These are phyloP conservation scores for Trametes sp. DNA, from an alignment of 1,284 basidiomycete species.

Conservation along the genomic window DNA sequence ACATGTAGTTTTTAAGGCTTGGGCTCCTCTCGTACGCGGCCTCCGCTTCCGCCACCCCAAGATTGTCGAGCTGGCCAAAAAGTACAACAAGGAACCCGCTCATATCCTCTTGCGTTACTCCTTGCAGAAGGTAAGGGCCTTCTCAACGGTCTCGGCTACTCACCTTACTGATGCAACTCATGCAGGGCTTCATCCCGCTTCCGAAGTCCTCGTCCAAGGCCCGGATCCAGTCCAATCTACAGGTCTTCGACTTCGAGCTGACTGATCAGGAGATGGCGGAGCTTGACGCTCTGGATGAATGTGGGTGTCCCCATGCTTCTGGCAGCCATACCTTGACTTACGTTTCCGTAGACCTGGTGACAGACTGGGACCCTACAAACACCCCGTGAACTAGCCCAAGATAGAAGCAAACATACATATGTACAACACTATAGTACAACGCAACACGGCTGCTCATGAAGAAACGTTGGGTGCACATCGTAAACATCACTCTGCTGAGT, in stretches of 20 bases:
- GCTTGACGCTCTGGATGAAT: constrained; percentile 65
- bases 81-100: constrained; percentile 67
- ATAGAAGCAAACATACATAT: neutral
- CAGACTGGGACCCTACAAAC: constrained; percentile 61
- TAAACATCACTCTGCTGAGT: too few relatives aligned
- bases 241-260: constrained; percentile 68
- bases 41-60: constrained; percentile 58
- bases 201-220: constrained; percentile 65
- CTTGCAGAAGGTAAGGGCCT: constrained; percentile 84
- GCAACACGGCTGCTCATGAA: too few relatives aligned
- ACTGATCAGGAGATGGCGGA: constrained; percentile 54
- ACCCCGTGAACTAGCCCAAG: constrained; percentile 35
- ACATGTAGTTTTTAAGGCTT: too few relatives aligned
- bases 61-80: constrained; percentile 50
- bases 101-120: constrained; percentile 81
- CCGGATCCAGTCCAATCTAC: constrained; percentile 63
- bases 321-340: too few relatives aligned
- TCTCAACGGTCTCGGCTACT: too few relatives aligned
- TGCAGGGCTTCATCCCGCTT: constrained; percentile 62
- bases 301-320: constrained; percentile 41
- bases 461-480: too few relatives aligned
- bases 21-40: constrained; percentile 60
- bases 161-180: neutral
- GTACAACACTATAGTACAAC: neutral
- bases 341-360: constrained; percentile 49